phyloP scores from a whole-genome alignment of 139 green algal species.

The Chlorella sorokiniana region DNA sequence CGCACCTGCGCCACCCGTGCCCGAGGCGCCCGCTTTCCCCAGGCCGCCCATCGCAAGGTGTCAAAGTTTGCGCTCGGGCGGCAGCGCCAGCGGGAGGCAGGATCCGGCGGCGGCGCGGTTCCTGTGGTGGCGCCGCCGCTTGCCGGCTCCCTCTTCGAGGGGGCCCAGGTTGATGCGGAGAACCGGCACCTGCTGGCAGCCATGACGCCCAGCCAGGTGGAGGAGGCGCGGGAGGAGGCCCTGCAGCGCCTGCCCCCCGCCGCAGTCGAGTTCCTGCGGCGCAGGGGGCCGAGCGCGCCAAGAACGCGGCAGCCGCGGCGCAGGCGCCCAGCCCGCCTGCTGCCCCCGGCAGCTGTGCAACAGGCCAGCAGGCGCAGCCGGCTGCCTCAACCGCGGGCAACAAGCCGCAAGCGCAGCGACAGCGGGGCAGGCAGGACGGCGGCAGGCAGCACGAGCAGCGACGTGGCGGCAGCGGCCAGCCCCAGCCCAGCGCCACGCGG shows the following conservation, averaged over 20 bases:
- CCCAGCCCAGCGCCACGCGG: not conserved
- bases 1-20: not conserved
- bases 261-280: conserved; percentile 40
- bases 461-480: not conserved
- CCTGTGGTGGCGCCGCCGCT: not conserved
- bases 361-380: not conserved
- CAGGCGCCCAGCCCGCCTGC: not conserved
- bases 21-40: conserved; percentile 33
- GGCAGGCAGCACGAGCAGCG: not conserved
- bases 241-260: conserved; percentile 26
- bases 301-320: not conserved
- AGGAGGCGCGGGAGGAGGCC: conserved; percentile 36
- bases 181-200: conserved; percentile 26
- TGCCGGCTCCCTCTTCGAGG: not conserved
- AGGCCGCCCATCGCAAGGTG: conserved; percentile 41
- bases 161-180: conserved; percentile 32
- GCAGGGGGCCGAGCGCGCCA: not conserved
- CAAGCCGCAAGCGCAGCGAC: too few relatives aligned
- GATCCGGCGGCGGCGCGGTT: not conserved
- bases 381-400: too few relatives aligned
- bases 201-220: conserved; percentile 41
- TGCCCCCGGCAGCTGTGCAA: not conserved
- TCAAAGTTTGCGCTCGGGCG: conserved; percentile 49
- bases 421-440: too few relatives aligned
- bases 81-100: not conserved